A percentile compares a stretch with the other conserved stretches of the same genome.
Conservation (phyloP, 192 early-diverging fungal species). For the Coemansia asiatica region DNA sequence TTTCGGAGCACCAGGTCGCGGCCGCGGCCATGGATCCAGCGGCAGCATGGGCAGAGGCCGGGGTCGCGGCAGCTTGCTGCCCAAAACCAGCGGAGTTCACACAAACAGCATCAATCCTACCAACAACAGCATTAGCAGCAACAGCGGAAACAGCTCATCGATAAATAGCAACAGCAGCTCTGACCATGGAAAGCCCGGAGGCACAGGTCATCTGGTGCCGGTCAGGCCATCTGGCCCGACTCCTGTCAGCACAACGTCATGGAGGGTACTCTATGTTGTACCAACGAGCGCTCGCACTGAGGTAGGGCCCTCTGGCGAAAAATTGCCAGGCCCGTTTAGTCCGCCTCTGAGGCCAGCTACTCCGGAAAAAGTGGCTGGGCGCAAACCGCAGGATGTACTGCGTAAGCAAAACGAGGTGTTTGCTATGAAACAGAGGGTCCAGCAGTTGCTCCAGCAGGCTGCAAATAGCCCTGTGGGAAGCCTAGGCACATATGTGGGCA, state of each 20-base stretch:
- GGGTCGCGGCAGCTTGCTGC: neutral
- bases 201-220: conserved; percentile 13
- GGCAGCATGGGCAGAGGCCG: neutral
- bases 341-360: conserved; percentile 36
- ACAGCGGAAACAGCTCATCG: neutral
- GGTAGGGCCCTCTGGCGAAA: conserved; percentile 39
- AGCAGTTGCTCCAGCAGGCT: conserved; percentile 51
- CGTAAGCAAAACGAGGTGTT: conserved; percentile 44
- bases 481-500: conserved; percentile 47
- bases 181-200: neutral
- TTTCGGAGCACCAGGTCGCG: neutral
- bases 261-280: conserved; percentile 40
- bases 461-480: conserved; percentile 38
- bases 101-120: neutral
- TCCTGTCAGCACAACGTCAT: conserved; percentile 27
- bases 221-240: conserved; percentile 24
- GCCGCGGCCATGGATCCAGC: neutral
- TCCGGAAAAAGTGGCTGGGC: conserved; percentile 6
- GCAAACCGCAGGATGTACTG: conserved; percentile 39
- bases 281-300: conserved; percentile 39
- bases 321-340: conserved; percentile 50
- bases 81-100: neutral
- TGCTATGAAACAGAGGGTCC: conserved; percentile 40
- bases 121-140: neutral
- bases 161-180: neutral